phyloP scores from a whole-genome alignment of 106 monocot species.

The Acanthochlamys bracteata region DNA sequence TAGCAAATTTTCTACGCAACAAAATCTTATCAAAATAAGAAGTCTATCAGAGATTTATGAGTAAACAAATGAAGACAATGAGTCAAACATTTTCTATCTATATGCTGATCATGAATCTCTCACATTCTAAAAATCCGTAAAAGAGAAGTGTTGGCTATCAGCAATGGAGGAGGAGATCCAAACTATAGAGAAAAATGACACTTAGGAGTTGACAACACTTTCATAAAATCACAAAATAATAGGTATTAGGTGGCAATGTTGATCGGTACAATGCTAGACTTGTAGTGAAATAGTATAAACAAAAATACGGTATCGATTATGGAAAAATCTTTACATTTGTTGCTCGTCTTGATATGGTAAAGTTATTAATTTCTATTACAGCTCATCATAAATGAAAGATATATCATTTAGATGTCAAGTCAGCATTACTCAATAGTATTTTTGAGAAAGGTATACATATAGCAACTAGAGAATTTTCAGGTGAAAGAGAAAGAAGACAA shows the following conservation, averaged over 20 bases:
- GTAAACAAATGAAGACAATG: no score
- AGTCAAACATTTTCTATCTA: no score
- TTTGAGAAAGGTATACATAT: not conserved
- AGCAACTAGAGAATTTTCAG: not conserved
- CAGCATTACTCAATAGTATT: not conserved
- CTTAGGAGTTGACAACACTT: not conserved
- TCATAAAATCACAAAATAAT: not conserved
- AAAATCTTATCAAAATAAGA: no score
- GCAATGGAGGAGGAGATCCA: no score
- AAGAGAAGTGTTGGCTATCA: no score
- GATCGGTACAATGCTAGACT: not conserved
- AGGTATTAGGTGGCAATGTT: not conserved
- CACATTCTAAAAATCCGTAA: no score
- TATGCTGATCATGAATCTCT: no score
- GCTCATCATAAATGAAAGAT: no score
- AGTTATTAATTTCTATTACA: not conserved
- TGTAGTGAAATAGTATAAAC: not conserved
- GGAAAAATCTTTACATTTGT: not conserved
- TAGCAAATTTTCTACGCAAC: no score
- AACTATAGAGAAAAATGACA: no score
- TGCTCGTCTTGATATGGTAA: not conserved
- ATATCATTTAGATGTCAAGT: not conserved
- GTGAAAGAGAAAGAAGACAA: not conserved
- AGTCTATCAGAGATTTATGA: no score
- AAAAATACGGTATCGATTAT: not conserved